Conservation (phyloP, 148 eudicot species). For the Cornus controversa region DNA sequence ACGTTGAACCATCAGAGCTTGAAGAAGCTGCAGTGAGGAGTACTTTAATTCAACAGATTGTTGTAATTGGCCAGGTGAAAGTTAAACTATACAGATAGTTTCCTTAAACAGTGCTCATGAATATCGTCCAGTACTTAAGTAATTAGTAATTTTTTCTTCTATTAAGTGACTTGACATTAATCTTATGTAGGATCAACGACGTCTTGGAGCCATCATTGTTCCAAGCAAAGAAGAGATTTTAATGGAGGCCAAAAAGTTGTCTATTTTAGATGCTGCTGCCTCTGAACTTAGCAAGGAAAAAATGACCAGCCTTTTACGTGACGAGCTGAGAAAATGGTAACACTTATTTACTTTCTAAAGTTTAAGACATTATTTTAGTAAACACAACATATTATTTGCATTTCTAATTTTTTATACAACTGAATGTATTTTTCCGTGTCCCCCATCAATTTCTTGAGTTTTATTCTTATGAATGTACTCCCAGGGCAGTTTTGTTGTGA, state of each 20-base stretch:
- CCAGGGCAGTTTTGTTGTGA: background rate
- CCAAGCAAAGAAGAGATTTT: slow-evolving; percentile 81
- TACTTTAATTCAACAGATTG: slow-evolving; percentile 74
- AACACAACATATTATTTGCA: background rate
- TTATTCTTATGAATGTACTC: no score
- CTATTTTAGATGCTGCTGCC: slow-evolving; percentile 41
- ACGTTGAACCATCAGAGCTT: slow-evolving; percentile 90
- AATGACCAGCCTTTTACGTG: slow-evolving; percentile 45
- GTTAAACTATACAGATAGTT: background rate
- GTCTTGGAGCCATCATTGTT: slow-evolving; percentile 88
- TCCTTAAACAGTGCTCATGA: background rate
- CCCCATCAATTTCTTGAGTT: no score
- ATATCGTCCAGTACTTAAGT: background rate
- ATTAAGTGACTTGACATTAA: background rate
- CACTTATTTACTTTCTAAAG: background rate
- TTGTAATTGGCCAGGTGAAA: slow-evolving; percentile 87
- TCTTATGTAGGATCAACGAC: slow-evolving; percentile 69
- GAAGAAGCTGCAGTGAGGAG: slow-evolving; percentile 96
- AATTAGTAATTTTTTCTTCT: background rate
- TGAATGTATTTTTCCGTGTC: no score
- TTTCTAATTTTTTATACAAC: no score
- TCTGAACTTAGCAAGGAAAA: slow-evolving; percentile 52
- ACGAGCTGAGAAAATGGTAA: slow-evolving; percentile 73
- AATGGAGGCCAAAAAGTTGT: slow-evolving; percentile 45
- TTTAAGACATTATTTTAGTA: background rate